Base-by-base conservation (phyloP, 352 stramenopile species). In the Pythium brassicae region DNA sequence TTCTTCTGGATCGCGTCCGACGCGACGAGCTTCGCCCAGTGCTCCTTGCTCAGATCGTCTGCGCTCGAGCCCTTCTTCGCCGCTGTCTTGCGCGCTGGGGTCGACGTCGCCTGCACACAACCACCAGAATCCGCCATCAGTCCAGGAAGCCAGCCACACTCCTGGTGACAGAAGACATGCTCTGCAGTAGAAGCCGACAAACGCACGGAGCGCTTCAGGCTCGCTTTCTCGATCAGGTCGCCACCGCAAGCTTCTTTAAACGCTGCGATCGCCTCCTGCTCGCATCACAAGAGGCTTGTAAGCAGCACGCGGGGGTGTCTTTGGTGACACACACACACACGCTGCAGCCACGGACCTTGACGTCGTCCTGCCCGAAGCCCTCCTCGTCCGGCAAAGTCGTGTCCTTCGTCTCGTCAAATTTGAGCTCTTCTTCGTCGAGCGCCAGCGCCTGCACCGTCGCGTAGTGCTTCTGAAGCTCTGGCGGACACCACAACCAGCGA, bases 381-480 rank as follows among this genome's bases (percentile, higher is more conserved):
- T 87, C 80, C 17, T 69, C 57, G 62, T 94, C 84, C 0, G 84
- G 84, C 25, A 92, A 61, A 1, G 84, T 94, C 6, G 70, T 81
- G 61, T 92, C 84, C 59, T 88, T 83, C 27, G 61, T 71, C 47
- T 94, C 81, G 57, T 94, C 78, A 25, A 92, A 92, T 50, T 81
- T 72, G 20, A 94, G 65, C 43, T 76, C 65, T 34, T 91, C 80
- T 62, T 94, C 82, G 1, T 74, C 71, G 3, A 94, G 60, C 0
- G 84, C 84, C 39, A 94, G 72, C 25, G 82, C 84, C 62, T 94
- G 84, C 20, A 92, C 75, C 17, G 67, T 85, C 32, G 84, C 72
- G 50, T 92, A 94, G 55, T 94, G 84, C 49, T 94, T 94, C 63
- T 94, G 84, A 26, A 94, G 67, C 52, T 92, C 84, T 93, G 23